A percentile compares a stretch with the other conserved stretches of the same genome.
Conservation (phyloP, 1,139 yeast genomes). For the Blastobotrys buckinghamii region DNA sequence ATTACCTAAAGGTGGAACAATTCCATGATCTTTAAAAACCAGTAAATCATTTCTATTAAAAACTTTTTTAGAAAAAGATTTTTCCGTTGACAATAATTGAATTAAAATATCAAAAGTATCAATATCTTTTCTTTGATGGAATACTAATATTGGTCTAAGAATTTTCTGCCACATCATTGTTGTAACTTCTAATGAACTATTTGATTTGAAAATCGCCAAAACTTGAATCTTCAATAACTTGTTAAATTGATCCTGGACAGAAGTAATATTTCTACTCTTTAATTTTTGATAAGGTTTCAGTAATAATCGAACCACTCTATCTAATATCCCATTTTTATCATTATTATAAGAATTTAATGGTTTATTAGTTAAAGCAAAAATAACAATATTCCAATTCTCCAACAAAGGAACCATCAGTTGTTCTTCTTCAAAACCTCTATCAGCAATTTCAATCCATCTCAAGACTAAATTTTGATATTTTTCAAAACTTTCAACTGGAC, state of each 20-base stretch:
- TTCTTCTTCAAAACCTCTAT: not conserved
- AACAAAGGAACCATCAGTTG: not conserved
- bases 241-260: slow-evolving; percentile 4
- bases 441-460: not conserved
- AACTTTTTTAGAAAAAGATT: not conserved
- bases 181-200: not conserved
- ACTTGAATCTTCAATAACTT: not conserved
- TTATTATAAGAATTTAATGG: slow-evolving; percentile 2
- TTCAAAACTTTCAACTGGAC: not conserved
- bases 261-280: slow-evolving; percentile 7
- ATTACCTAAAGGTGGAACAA: slow-evolving; percentile 2
- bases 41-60: not conserved
- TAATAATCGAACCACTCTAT: slow-evolving; percentile 15
- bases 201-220: not conserved
- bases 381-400: slow-evolving; percentile 6
- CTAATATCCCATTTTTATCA: not conserved
- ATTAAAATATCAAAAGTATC: not conserved
- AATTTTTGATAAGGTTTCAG: slow-evolving; percentile 14
- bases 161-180: not conserved
- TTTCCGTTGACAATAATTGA: not conserved
- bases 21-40: not conserved
- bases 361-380: slow-evolving; percentile 1
- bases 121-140: not conserved
- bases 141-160: not conserved
- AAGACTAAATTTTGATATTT: not conserved